Conservation (phyloP, 176 grass and related monocot genomes). For the Oryza meyeriana region DNA sequence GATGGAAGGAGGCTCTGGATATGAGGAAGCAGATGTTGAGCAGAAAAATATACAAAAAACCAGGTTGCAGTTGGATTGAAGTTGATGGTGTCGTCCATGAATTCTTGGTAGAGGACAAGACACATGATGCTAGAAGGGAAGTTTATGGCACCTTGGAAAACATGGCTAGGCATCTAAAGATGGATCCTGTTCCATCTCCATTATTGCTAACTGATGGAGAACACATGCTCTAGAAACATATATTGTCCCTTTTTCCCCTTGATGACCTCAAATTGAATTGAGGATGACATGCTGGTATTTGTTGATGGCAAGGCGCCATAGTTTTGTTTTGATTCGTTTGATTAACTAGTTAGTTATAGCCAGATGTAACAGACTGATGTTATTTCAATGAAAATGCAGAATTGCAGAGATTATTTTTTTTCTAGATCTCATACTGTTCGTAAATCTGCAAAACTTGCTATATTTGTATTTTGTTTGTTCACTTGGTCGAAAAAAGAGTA, state of each 20-base stretch:
- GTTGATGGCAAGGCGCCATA: neutral
- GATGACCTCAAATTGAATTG: neutral
- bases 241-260: neutral
- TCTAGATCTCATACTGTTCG: neutral
- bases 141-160: conserved; percentile 45
- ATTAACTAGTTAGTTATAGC: neutral
- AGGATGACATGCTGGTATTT: neutral
- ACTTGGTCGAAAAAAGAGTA: neutral
- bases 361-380: neutral
- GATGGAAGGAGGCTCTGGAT: conserved; percentile 58
- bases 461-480: neutral
- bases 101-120: conserved; percentile 62
- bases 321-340: conserved; percentile 6
- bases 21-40: conserved; percentile 57
- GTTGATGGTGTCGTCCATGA: conserved; percentile 53
- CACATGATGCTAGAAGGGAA: conserved; percentile 49
- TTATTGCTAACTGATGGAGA: conserved; percentile 24
- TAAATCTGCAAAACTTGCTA: neutral
- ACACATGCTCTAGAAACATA: conserved; percentile 1
- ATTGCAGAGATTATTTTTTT: neutral
- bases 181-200: conserved; percentile 12
- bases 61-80: conserved; percentile 74
- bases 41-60: conserved; percentile 55
- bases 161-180: conserved; percentile 48
- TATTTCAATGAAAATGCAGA: neutral